Evolutionary conservation across 1,284 basidiomycete genomes (phyloP), one percentile per base, ranked within the genome.

Genomic region (Cutaneotrichosporon arboriforme): DNA sequence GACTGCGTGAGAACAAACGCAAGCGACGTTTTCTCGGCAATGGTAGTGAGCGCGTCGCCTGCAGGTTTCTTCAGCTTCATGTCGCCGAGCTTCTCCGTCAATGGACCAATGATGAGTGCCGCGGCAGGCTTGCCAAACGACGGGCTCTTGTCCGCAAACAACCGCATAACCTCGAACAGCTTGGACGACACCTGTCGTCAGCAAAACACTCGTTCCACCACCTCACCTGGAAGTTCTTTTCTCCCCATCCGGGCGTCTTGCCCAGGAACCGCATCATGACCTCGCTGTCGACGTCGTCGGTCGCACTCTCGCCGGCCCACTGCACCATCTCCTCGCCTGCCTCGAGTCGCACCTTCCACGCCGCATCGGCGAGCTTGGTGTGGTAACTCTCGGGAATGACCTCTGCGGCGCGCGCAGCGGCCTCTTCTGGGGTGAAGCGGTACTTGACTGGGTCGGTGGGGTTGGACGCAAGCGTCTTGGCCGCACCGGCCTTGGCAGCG

Each of bases 21-120:
- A 50, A 97, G 77, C 1, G 91, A 96, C 0, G 90, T 91, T 76
- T 87, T 92, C 76, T 98, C 96, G 0, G 90, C 86, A 66, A 91
- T 96, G 0, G 82, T 67, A 1, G 83, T 68, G 15, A 99, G 77
- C 0, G 89, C 82, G 47, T 98, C 96, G 33, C 90, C 88, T n/a
- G 94, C 90, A 1, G 93, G 87, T 68, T 93, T 97, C 79, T 97
- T 98, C 59, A 98, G 77, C 75, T 99, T 99, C 77, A 89, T 78
- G 67, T 99, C 96, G 23, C 96, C 96, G 43, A 98, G 79, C 76
- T 98, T 98, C 74, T 99, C 96, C 39, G 84, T 85, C 39, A 97
- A 76, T 67, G 91, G 88, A n/a, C 84, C 82, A 7, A 92, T 82
- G 44, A 83, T 84, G 18, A 98, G 77, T 1, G 91, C 91, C 2